Evolutionary conservation across 495 filamentous ascomycete species (phyloP).

Genomic region (Hyaloscypha finlandica): DNA sequence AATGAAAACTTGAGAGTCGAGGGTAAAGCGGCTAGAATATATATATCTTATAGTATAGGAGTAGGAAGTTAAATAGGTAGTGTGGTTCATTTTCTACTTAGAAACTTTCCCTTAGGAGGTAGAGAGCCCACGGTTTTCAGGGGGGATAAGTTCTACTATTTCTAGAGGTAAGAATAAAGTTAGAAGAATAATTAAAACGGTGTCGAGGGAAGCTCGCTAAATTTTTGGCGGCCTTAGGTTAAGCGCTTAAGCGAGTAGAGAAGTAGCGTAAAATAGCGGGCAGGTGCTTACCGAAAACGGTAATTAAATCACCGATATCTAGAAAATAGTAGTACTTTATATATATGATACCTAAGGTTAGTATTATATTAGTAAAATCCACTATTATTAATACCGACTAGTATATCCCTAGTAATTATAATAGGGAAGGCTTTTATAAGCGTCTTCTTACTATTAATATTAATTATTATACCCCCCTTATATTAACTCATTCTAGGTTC

Average conservation of each 20-base stretch:
- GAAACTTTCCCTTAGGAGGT: slow-evolving; percentile 3
- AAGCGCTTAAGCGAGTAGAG: slow-evolving; percentile 4
- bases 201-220: neutral
- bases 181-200: neutral
- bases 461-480: too few relatives aligned
- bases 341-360: too few relatives aligned
- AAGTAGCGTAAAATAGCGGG: neutral
- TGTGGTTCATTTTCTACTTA: neutral
- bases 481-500: too few relatives aligned
- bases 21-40: slow-evolving; percentile 3
- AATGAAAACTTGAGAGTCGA: neutral
- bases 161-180: neutral
- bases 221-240: slow-evolving; percentile 4
- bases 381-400: too few relatives aligned
- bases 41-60: slow-evolving; percentile 3
- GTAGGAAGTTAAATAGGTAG: neutral
- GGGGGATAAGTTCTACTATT: neutral
- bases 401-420: too few relatives aligned
- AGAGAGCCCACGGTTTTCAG: neutral
- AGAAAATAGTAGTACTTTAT: neutral
- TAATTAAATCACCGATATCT: neutral
- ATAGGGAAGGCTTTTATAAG: too few relatives aligned
- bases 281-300: neutral
- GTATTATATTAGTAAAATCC: too few relatives aligned
- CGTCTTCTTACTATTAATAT: too few relatives aligned